Evolutionary conservation across 306 rosid species (phyloP).

Genomic region (Dalbergia cultrata): DNA sequence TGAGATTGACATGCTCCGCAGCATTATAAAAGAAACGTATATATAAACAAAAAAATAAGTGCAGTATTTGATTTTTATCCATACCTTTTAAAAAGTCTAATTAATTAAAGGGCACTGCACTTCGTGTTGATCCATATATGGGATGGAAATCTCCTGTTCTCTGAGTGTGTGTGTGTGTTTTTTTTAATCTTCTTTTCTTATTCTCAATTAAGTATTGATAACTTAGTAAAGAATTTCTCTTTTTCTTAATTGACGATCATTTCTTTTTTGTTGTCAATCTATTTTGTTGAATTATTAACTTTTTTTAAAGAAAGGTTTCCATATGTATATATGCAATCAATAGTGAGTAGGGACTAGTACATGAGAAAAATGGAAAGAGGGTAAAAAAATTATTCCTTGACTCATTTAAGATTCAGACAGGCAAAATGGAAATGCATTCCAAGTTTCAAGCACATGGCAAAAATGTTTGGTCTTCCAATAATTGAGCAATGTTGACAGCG

Average conservation of each 20-base stretch:
- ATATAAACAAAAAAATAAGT: background rate
- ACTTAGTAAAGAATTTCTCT: too few relatives aligned
- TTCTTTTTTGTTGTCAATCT: background rate
- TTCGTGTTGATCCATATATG: background rate
- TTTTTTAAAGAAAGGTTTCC: background rate
- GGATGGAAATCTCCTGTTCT: background rate
- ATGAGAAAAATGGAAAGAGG: conserved; percentile 8
- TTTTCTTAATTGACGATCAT: background rate
- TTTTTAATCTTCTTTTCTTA: background rate
- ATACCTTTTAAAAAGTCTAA: conserved; percentile 1
- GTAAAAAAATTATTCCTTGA: conserved; percentile 1
- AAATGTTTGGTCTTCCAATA: conserved; percentile 27
- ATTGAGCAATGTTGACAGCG: conserved; percentile 15
- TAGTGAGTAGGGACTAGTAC: background rate
- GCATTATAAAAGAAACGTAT: conserved; percentile 30
- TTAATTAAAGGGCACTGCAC: background rate
- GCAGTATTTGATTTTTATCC: conserved; percentile 7
- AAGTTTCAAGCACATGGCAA: conserved; percentile 33
- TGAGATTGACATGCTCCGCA: conserved; percentile 34
- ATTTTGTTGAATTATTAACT: too few relatives aligned
- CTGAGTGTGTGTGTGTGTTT: too few relatives aligned
- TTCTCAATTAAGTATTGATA: background rate
- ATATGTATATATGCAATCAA: background rate
- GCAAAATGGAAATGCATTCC: conserved; percentile 32
- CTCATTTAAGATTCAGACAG: conserved; percentile 30